Evolutionary conservation across 371 early-diverging fungal genomes (phyloP).

Genomic region (Rhizopus microsporus): DNA sequence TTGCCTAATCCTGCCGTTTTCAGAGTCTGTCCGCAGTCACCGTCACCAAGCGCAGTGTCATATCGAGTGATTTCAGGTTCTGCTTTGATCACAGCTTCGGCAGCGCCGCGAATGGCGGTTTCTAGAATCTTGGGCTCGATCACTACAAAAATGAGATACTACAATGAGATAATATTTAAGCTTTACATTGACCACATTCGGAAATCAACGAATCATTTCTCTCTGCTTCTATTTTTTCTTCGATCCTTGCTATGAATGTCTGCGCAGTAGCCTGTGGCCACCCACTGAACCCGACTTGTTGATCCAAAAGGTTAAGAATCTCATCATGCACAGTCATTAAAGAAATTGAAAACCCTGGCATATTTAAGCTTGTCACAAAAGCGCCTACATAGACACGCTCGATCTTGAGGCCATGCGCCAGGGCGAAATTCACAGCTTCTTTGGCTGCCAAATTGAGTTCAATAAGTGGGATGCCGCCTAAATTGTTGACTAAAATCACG

Average conservation of each 20-base stretch:
- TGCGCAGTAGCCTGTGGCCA: constrained; percentile 47
- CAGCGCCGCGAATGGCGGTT: constrained; percentile 50
- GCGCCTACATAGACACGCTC: constrained; percentile 66
- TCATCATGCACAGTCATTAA: constrained; percentile 43
- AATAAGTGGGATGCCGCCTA: constrained; percentile 72
- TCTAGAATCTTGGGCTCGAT: constrained; percentile 13
- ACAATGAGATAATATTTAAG: too few species aligned
- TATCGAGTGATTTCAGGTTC: constrained; percentile 72
- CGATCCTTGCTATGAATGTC: constrained; percentile 13
- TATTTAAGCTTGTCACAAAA: constrained; percentile 76
- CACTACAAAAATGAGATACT: constrained; percentile 6
- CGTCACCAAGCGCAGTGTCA: constrained; percentile 80
- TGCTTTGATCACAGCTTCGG: constrained; percentile 56
- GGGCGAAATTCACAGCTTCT: constrained; percentile 53
- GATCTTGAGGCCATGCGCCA: constrained; percentile 30
- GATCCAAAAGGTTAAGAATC: constrained; percentile 48
- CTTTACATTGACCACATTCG: neutral
- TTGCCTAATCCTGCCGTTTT: constrained; percentile 63
- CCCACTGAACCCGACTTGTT: constrained; percentile 53
- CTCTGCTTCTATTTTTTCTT: neutral
- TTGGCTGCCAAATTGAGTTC: constrained; percentile 72
- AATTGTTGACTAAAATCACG: constrained; percentile 76
- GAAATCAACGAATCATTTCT: neutral
- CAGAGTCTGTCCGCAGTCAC: constrained; percentile 81
- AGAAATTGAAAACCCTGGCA: constrained; percentile 75